These are phyloP conservation scores for Actinidia chinensis DNA, from an alignment of 179 eudicot genomes.

Conservation along the genomic window DNA sequence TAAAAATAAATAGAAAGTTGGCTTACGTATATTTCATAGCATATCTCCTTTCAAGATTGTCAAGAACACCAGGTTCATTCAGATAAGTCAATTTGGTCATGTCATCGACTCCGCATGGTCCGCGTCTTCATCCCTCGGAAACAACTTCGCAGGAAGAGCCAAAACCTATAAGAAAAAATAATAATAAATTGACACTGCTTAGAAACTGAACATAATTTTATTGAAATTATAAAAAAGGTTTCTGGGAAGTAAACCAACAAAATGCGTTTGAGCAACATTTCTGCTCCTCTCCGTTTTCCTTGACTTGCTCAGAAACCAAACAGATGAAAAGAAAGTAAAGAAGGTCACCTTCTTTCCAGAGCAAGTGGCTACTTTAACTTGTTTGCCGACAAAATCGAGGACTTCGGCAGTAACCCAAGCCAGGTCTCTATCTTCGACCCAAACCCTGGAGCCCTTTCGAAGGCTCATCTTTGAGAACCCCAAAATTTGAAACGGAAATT, in stretches of 20 bases:
- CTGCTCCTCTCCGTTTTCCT: not conserved
- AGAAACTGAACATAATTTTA: no score
- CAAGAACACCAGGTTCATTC: conserved; percentile 95
- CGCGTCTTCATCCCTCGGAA: conserved; percentile 76
- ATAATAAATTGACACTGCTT: no score
- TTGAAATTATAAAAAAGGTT: no score
- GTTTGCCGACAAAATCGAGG: conserved; percentile 48
- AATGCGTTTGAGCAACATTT: not conserved
- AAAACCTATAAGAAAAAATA: conserved; percentile 69
- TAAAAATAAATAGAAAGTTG: not conserved
- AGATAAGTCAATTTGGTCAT: conserved; percentile 94
- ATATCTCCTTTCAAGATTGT: conserved; percentile 90
- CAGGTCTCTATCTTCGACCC: conserved; percentile 72
- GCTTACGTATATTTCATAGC: conserved; percentile 88
- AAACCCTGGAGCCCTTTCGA: conserved; percentile 75
- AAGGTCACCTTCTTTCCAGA: conserved; percentile 57
- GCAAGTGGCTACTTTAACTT: conserved; percentile 58
- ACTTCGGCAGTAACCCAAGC: conserved; percentile 86
- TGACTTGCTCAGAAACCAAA: conserved; percentile 8
- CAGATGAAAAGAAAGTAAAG: not conserved
- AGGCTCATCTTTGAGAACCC: conserved; percentile 43
- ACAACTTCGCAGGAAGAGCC: conserved; percentile 60
- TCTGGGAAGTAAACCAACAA: not conserved
- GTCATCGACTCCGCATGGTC: conserved; percentile 97
- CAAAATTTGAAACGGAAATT: conserved; percentile 7